Conservation (phyloP, 352 stramenopile genomes). For the Phytophthora idaei region DNA sequence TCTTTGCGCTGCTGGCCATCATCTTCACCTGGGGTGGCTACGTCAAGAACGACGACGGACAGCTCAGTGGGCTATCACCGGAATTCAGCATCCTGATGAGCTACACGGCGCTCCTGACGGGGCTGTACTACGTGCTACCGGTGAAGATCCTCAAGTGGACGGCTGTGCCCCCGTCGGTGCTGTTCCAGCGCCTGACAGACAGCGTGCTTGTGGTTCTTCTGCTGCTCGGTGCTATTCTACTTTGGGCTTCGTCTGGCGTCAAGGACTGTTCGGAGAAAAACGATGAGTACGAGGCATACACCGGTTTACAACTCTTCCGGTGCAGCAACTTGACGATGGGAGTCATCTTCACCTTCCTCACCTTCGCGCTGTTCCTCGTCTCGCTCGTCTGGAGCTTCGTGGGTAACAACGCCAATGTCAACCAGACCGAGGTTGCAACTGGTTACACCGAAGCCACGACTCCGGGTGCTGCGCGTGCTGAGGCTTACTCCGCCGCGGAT, state of each 20-base stretch:
- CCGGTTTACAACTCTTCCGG: conserved; percentile 19
- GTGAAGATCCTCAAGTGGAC: conserved; percentile 67
- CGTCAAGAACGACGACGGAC: conserved; percentile 25
- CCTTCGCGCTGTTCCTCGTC: conserved; percentile 29
- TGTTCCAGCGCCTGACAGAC: conserved; percentile 30
- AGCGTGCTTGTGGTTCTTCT: conserved; percentile 15
- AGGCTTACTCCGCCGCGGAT: conserved; percentile 15
- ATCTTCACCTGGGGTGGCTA: conserved; percentile 37
- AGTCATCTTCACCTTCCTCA: conserved; percentile 35
- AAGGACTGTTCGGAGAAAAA: conserved; percentile 39
- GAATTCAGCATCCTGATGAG: conserved; percentile 54
- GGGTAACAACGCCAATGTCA: conserved; percentile 13
- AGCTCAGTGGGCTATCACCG: conserved; percentile 21
- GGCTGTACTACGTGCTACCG: conserved; percentile 82
- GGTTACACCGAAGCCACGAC: conserved; percentile 20
- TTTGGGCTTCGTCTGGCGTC: conserved; percentile 38
- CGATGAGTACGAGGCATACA: conserved; percentile 30
- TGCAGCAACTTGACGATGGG: conserved; percentile 37
- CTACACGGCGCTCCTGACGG: conserved; percentile 63
- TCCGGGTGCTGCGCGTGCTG: conserved; percentile 14
- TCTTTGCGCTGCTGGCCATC: conserved; percentile 26
- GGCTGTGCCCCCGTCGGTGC: conserved; percentile 14
- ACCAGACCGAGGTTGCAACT: conserved; percentile 6
- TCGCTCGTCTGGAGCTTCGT: conserved; percentile 31
- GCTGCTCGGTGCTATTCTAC: conserved; percentile 29